Evolutionary conservation across 371 early-diverging fungal species (phyloP).

Genomic region (Mucor piriformis): DNA sequence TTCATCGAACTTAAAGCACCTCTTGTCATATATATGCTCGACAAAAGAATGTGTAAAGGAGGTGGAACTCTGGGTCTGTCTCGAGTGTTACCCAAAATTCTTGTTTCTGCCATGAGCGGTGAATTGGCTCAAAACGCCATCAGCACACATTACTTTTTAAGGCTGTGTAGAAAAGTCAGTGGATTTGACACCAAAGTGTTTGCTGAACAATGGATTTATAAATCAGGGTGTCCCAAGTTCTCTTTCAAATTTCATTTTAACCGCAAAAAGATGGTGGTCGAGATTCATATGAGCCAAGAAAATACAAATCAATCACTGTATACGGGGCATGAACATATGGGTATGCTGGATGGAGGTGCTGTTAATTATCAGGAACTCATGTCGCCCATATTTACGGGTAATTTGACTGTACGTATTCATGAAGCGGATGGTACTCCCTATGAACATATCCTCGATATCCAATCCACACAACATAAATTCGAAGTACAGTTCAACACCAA

Average conservation of each 20-base stretch:
- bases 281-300: conserved; percentile 84
- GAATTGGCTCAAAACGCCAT: conserved; percentile 78
- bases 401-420: conserved; percentile 87
- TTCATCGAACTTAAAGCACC: conserved; percentile 87
- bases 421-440: conserved; percentile 94
- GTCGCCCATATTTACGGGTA: conserved; percentile 70
- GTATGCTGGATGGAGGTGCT: conserved; percentile 9
- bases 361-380: conserved; percentile 33
- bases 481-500: conserved; percentile 96
- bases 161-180: conserved; percentile 80
- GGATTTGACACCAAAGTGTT: conserved; percentile 80
- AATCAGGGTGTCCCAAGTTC: conserved; percentile 88
- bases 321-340: conserved; percentile 1
- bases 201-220: conserved; percentile 93
- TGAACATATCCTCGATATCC: conserved; percentile 90
- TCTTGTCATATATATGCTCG: conserved; percentile 92
- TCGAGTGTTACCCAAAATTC: conserved; percentile 80
- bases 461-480: conserved; percentile 71
- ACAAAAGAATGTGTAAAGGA: conserved; percentile 86
- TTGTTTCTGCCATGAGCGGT: conserved; percentile 81
- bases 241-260: conserved; percentile 80
- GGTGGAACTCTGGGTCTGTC: conserved; percentile 75
- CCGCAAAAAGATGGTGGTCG: conserved; percentile 93
- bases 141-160: conserved; percentile 81
- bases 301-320: conserved; percentile 64